phyloP scores from a whole-genome alignment of 148 eudicot species.

The Oxyria digyna region DNA sequence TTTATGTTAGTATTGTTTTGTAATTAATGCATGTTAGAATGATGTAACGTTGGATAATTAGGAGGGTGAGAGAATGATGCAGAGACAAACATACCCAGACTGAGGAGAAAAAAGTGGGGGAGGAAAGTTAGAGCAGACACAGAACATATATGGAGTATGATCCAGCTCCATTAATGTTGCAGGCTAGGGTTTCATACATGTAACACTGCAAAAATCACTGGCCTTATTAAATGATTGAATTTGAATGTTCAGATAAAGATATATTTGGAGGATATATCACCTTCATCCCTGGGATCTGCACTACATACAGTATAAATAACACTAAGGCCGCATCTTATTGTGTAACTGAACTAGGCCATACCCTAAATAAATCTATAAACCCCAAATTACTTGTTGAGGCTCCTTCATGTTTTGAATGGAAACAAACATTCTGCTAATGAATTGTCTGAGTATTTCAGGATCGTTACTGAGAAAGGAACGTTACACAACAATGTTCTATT shows the following conservation, averaged over 20 bases:
- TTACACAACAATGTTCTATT: no score
- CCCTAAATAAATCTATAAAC: no score
- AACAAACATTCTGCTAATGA: no score
- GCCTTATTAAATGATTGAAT: constrained; percentile 1
- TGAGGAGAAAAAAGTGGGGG: neutral
- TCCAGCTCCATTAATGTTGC: neutral
- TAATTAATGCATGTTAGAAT: neutral
- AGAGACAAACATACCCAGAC: constrained; percentile 2
- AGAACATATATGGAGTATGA: neutral
- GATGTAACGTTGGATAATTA: no score
- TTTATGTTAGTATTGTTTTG: no score
- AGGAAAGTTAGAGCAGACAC: neutral
- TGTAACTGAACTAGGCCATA: no score
- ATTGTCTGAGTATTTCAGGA: no score
- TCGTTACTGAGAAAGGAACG: no score
- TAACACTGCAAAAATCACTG: neutral
- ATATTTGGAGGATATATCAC: neutral
- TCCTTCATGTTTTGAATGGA: no score
- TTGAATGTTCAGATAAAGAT: neutral
- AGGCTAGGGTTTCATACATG: neutral
- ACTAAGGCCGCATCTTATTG: no score
- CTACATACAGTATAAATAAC: no score
- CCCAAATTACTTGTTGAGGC: no score
- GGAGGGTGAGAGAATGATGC: neutral
- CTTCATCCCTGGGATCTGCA: neutral